Percentiles rank a stretch among this genome's conserved stretches.
Conservation (phyloP, 768 basidiomycete species). For the Mycena chlorophos region DNA sequence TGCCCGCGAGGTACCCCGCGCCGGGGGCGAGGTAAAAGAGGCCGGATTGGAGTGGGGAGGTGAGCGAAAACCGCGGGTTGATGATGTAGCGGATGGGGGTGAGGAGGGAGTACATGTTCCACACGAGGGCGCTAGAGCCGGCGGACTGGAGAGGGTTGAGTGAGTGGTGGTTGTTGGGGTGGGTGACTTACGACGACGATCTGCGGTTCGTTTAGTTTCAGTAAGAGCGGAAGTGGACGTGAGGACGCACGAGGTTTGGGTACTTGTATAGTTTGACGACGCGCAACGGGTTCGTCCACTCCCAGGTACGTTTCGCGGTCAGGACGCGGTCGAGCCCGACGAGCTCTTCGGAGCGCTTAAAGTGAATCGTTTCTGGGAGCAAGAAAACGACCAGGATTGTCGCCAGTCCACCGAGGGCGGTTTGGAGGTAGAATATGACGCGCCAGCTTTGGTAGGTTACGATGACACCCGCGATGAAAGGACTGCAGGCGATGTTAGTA, state of each 20-base stretch:
- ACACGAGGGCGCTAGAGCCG: conserved; percentile 14
- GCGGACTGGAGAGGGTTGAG: not conserved
- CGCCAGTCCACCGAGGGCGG: conserved; percentile 17
- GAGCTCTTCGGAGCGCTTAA: conserved; percentile 18
- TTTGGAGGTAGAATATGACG: conserved; percentile 21
- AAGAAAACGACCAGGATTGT: conserved; percentile 20
- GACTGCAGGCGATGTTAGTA: conserved; percentile 5
- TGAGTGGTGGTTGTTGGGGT: not conserved
- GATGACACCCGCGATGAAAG: conserved; percentile 20
- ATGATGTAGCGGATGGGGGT: conserved; percentile 23
- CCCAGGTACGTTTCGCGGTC: conserved; percentile 8
- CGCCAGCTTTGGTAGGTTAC: conserved; percentile 21
- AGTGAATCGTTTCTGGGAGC: conserved; percentile 21
- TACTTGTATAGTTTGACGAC: conserved; percentile 19
- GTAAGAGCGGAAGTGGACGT: not conserved
- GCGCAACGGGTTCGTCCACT: conserved; percentile 17
- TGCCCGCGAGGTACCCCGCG: conserved; percentile 13
- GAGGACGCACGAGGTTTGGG: conserved; percentile 16
- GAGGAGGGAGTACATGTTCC: conserved; percentile 21
- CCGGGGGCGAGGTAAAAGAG: conserved; percentile 22
- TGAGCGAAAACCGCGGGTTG: conserved; percentile 19
- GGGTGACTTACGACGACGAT: conserved; percentile 11
- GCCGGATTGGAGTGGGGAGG: conserved; percentile 18
- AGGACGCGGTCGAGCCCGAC: conserved; percentile 6
- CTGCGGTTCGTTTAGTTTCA: conserved; percentile 2